Base-by-base conservation (phyloP, 2,329 filamentous ascomycete genomes). In the Pseudocercospora musae region DNA sequence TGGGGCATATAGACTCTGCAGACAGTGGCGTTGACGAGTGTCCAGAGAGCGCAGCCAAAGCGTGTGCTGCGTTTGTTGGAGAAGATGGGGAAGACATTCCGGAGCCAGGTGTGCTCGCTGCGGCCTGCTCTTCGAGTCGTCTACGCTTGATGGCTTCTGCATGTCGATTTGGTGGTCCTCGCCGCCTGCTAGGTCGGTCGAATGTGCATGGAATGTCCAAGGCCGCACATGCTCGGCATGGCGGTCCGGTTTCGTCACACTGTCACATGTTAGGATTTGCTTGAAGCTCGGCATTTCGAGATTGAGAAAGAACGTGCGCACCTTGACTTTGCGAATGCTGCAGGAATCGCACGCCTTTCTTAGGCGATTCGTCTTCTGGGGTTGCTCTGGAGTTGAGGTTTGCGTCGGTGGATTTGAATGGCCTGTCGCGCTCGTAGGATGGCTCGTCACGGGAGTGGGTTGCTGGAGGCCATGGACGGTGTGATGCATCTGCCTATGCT, bases 1-100 rank as follows among this genome's bases (percentile, higher is more conserved):
- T 81, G 0, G 89, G 87, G 44, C 88, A 89, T 64, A 93, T 92
- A 1, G 84, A 80, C 72, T 93, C 90, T 53, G 87, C 82, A 3
- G 84, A 85, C 9, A 84, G 74, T 46, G 78, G 76, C 20, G 69
- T 65, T 20, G 81, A 76, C 4, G 78, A 76, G 63, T 78, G 78
- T 15, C 78, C 78, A 31, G 80, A 77, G 44, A 83, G 78, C 53
- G 81, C 78, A 29, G 81, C 80, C 21, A 84, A 77, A 31, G 81
- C 81, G 60, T 84, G 81, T 33, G 81, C 81, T 46, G 81, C 81
- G 69, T 83, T 78, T 11, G 81, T 83, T 18, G 82, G 81, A 5
- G 82, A 84, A 27, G 81, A 78, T 40, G 79, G 78, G 15, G 77
- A 76, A 4, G 78, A 76, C 21, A 75, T 75, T 21, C 77, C 78